phyloP scores from a whole-genome alignment of 352 stramenopile genomes.

The Phytophthora pinifolia region DNA sequence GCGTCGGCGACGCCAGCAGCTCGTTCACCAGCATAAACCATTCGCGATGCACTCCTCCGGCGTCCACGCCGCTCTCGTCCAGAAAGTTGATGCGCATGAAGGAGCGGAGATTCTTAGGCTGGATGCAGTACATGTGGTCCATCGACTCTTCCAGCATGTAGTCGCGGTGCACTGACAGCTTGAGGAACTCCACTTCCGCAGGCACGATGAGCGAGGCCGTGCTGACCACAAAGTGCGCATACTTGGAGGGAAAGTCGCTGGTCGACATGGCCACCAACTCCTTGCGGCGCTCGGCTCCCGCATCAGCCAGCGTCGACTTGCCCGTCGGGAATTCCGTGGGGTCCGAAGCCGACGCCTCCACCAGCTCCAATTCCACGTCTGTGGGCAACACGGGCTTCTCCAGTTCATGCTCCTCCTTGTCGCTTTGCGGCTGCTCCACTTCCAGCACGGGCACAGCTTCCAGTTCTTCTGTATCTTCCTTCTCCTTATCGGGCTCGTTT shows the following conservation, averaged over 20 bases:
- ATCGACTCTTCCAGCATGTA: constrained; percentile 74
- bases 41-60: constrained; percentile 90
- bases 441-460: constrained; percentile 13
- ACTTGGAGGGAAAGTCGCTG: constrained; percentile 73
- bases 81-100: constrained; percentile 89
- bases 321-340: constrained; percentile 36
- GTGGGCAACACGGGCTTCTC: constrained; percentile 18
- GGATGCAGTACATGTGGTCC: constrained; percentile 62
- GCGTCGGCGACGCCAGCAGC: constrained; percentile 41
- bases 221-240: constrained; percentile 74
- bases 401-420: constrained; percentile 18
- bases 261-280: constrained; percentile 41
- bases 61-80: constrained; percentile 84
- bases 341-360: constrained; percentile 29
- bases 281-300: constrained; percentile 35
- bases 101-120: constrained; percentile 57
- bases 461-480: constrained; percentile 1
- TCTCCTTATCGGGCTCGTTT: neutral
- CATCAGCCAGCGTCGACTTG: constrained; percentile 24
- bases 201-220: constrained; percentile 60
- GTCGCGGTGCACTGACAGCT: constrained; percentile 60
- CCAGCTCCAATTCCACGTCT: constrained; percentile 30
- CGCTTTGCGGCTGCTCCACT: constrained; percentile 18
- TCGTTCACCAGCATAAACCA: constrained; percentile 89
- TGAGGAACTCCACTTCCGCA: constrained; percentile 68